Evolutionary conservation across 345 rosid genomes (phyloP), one percentile per base, ranked within the genome.

Genomic region (Erucastrum elatum): DNA sequence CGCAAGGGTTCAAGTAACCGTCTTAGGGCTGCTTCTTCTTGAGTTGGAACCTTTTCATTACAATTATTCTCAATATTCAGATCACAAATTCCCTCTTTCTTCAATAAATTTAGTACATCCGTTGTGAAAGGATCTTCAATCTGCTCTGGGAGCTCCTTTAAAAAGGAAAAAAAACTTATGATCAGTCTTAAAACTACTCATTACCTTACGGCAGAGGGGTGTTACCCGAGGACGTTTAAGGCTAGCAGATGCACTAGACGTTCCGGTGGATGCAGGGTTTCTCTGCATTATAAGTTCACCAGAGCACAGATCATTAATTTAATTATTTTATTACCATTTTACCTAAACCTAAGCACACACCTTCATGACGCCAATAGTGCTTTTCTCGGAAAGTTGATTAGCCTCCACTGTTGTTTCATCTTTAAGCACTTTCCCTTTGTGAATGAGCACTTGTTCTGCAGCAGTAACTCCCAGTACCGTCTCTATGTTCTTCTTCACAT

Each of bases 341-440:
- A 12, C 12, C 12, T 2, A 39, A 39, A 10, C 46, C 46, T 39
- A 9, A 39, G 3, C 21, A 21, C 46, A 49, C 75, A 72, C 97
- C 94, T 92, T 67, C 96, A 90, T 93, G 67, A 93, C 79, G 34
- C 84, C 96, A 74, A 90, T 72, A 87, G 80, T 86, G 75, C 87
- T 86, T 77, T 88, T 85, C 83, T 90, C 96, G n/a, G 77, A 76
- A 21, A 93, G 87, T 68, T 85, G 82, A 66, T 89, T 89, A 35
- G 83, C 91, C 8, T 79, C 90, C 77, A 93, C 33, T 59, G 98
- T 93, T 2, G 93, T 87, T 72, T 77, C 68, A 72, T 93, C 94
- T 74, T 83, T 84, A 31, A 92, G 93, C 53, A 90, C 90, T 74
- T 87, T 21, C 51, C 94, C 94, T 75, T 89, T 87, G 64, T 88